Conservation (phyloP, 2,329 filamentous ascomycete species). For the Botrytis galanthina region DNA sequence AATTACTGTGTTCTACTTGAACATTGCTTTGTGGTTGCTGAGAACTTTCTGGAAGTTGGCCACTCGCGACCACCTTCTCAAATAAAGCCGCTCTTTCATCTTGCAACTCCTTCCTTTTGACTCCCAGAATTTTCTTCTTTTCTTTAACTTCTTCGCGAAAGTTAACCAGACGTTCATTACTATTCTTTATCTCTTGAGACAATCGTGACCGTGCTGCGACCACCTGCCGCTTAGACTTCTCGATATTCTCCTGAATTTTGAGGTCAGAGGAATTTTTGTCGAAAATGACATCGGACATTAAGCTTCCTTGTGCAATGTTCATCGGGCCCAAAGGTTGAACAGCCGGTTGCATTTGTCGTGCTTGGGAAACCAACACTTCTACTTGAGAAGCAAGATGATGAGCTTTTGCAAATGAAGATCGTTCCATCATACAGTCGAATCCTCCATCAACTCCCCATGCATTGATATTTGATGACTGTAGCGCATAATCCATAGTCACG, state of each 20-base stretch:
- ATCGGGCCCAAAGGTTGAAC: constrained; percentile 42
- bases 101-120: constrained; percentile 7
- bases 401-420: constrained; percentile 49
- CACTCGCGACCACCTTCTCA: neutral
- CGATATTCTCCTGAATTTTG: constrained; percentile 52
- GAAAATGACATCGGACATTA: constrained; percentile 52
- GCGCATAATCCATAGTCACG: constrained; percentile 44
- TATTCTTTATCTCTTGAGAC: neutral
- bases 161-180: neutral
- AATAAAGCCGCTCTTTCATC: constrained; percentile 10
- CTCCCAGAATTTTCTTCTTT: neutral
- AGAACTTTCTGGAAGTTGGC: neutral
- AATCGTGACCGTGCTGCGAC: constrained; percentile 3
- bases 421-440: constrained; percentile 14
- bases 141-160: neutral
- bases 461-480: constrained; percentile 45
- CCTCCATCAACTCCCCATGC: constrained; percentile 47
- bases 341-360: constrained; percentile 42
- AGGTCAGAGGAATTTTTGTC: constrained; percentile 53
- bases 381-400: constrained; percentile 52
- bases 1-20: neutral
- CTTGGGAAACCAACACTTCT: constrained; percentile 42
- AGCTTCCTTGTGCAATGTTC: constrained; percentile 45
- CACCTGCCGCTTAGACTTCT: constrained; percentile 37
- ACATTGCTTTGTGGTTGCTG: neutral